A percentile compares a stretch with the other conserved stretches of the same genome.
These are phyloP conservation scores for Barnettozyma vustinii DNA, from an alignment of 805 yeast genomes.

Conservation along the genomic window DNA sequence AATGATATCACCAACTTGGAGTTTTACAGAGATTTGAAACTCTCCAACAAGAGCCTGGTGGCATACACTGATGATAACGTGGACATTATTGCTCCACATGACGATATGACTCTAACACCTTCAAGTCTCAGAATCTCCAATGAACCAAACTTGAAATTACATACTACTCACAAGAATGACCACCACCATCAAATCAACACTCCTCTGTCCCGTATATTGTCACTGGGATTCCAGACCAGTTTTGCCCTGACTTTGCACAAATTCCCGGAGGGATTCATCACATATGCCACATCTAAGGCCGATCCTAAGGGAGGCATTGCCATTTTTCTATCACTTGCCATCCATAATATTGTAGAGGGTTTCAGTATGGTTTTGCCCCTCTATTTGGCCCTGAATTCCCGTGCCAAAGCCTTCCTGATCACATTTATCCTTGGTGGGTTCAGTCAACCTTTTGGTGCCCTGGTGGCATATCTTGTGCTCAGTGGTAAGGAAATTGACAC, in stretches of 20 bases:
- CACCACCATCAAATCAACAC: conserved; percentile 82
- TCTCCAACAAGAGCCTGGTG: conserved; percentile 14
- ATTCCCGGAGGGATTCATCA: conserved; percentile 91
- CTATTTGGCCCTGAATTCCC: conserved; percentile 64
- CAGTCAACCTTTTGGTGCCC: conserved; percentile 88
- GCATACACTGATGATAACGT: conserved; percentile 17
- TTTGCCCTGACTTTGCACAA: conserved; percentile 85
- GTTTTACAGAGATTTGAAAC: conserved; percentile 17
- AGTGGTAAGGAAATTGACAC: conserved; percentile 31
- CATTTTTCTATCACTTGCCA: conserved; percentile 76
- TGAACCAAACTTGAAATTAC: conserved; percentile 25
- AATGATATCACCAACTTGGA: conserved; percentile 24
- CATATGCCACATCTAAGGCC: conserved; percentile 68
- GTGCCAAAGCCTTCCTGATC: conserved; percentile 56
- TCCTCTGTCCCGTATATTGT: conserved; percentile 68
- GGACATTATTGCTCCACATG: neutral
- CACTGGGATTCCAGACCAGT: conserved; percentile 88
- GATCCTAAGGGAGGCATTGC: conserved; percentile 70
- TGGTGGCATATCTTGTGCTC: conserved; percentile 54
- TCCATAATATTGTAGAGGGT: conserved; percentile 93
- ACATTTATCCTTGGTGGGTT: conserved; percentile 72
- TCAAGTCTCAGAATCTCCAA: conserved; percentile 12
- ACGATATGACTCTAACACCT: conserved; percentile 1
- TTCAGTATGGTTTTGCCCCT: conserved; percentile 90
- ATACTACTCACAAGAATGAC: conserved; percentile 31